Evolutionary conservation across 345 rosid species (phyloP).

Genomic region (Salix viminalis): DNA sequence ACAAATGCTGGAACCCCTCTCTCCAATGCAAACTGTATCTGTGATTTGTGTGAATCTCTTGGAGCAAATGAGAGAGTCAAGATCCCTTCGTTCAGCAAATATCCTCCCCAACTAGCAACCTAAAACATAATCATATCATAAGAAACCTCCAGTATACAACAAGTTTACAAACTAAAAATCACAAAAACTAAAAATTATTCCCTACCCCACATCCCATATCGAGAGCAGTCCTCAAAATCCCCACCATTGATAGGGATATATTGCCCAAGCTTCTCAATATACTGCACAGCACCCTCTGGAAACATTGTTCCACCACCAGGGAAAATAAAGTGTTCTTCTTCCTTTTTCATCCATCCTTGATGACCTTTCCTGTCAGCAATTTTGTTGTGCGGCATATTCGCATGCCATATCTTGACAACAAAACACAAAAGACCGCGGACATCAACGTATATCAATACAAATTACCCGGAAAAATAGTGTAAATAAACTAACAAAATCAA

Average conservation of each 20-base stretch:
- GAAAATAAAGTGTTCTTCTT: conserved; percentile 72
- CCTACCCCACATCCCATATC: conserved; percentile 99
- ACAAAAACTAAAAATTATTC: not conserved
- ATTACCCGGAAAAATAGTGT: no score
- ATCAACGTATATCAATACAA: not conserved
- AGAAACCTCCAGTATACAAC: conserved; percentile 2
- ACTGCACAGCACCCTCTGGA: conserved; percentile 84
- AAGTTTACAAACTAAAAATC: not conserved
- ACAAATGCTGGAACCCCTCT: conserved; percentile 97
- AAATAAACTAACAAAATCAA: no score
- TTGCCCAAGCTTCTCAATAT: conserved; percentile 80
- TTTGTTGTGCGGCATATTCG: conserved; percentile 94
- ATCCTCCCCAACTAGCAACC: conserved; percentile 99
- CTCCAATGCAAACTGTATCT: conserved; percentile 92
- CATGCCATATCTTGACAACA: conserved; percentile 81
- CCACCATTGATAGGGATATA: conserved; percentile 71
- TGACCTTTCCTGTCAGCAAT: conserved; percentile 98
- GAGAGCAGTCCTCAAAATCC: conserved; percentile 78
- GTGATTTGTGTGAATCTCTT: conserved; percentile 95
- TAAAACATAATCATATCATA: conserved; percentile 19
- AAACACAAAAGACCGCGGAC: not conserved
- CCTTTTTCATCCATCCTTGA: conserved; percentile 98
- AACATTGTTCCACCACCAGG: conserved; percentile 99
- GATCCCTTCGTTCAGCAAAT: conserved; percentile 65
- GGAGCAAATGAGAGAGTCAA: conserved; percentile 86